Percentiles rank a stretch among this genome's conserved stretches.
These are phyloP conservation scores for Monilinia aucupariae DNA, from an alignment of 2,329 filamentous ascomycete species.

Conservation along the genomic window DNA sequence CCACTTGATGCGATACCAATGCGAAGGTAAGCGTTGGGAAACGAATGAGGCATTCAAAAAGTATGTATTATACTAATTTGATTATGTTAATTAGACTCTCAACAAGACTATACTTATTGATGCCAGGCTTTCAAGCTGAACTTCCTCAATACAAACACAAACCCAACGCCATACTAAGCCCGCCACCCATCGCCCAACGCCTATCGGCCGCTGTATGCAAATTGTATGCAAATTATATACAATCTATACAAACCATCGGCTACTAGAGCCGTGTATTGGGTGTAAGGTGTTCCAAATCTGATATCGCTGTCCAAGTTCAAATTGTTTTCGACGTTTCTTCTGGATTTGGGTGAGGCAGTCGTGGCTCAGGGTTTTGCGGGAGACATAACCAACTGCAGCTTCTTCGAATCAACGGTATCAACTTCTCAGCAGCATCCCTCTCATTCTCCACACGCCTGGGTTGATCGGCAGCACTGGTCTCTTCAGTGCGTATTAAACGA, in stretches of 20 bases:
- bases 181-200: not conserved
- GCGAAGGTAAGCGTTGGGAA: not conserved
- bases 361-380: constrained; percentile 17
- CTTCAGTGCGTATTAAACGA: not conserved
- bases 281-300: not conserved
- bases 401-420: constrained; percentile 35
- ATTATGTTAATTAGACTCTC: no score
- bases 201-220: not conserved
- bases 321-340: no score
- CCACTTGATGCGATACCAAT: not conserved
- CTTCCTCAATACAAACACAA: not conserved
- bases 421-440: constrained; percentile 32
- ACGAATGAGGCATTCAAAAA: not conserved
- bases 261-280: not conserved
- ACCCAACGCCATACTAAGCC: not conserved
- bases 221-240: not conserved
- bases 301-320: not conserved
- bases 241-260: not conserved
- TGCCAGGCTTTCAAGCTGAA: not conserved
- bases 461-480: constrained; percentile 18
- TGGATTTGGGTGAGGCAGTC: not conserved
- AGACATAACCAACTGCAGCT: constrained; percentile 36
- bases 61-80: not conserved
- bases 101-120: not conserved
- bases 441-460: constrained; percentile 29